These are phyloP conservation scores for Aspergillus ochraceus DNA, from an alignment of 2,329 filamentous ascomycete genomes.

Conservation along the genomic window DNA sequence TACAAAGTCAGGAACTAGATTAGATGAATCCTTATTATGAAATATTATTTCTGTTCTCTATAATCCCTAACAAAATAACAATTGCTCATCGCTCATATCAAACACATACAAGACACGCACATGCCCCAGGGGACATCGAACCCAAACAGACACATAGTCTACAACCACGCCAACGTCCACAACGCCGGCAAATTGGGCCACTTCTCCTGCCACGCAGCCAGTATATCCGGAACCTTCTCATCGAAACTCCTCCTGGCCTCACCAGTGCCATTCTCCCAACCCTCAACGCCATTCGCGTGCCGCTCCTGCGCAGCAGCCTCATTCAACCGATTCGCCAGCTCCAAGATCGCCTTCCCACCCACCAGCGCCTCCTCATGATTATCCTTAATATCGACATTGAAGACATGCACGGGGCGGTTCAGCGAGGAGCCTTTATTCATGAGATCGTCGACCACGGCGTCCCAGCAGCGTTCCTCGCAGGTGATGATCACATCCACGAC, in stretches of 20 bases:
- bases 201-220: conserved; percentile 90
- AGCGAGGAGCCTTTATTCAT: conserved; percentile 80
- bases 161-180: conserved; percentile 97
- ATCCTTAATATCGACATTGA: conserved; percentile 98
- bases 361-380: conserved; percentile 95
- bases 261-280: conserved; percentile 69
- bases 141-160: conserved; percentile 15
- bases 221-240: conserved; percentile 85
- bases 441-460: conserved; percentile 92
- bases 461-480: conserved; percentile 97
- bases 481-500: conserved; percentile 94
- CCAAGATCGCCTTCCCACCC: conserved; percentile 86
- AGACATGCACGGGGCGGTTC: conserved; percentile 92
- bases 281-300: conserved; percentile 60
- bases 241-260: conserved; percentile 77
- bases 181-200: conserved; percentile 89
- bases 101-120: background rate
- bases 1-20: too few species aligned
- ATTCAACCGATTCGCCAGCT: conserved; percentile 84
- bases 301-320: conserved; percentile 76
- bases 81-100: background rate
- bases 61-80: too few species aligned
- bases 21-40: background rate
- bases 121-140: too few species aligned
- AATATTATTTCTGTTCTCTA: too few species aligned